phyloP scores from a whole-genome alignment of 805 yeast genomes.

The Hanseniaspora vineae region DNA sequence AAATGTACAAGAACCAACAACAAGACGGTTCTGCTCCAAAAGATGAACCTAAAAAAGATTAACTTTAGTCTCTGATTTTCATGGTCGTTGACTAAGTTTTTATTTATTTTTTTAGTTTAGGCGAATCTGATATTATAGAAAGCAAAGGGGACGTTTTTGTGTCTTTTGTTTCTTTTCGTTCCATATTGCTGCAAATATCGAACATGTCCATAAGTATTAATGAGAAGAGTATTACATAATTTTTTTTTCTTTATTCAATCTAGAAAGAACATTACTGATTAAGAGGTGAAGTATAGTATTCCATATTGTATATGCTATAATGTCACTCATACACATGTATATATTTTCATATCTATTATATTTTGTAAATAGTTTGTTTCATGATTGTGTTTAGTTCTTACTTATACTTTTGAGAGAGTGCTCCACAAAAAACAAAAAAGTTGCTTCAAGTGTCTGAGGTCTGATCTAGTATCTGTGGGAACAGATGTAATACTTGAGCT shows the following conservation, averaged over 20 bases:
- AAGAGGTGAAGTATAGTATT: no score
- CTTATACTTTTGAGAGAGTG: neutral
- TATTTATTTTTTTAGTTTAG: neutral
- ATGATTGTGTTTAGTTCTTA: neutral
- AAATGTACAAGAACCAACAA: constrained; percentile 33
- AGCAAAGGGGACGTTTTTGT: no score
- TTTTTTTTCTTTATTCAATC: neutral
- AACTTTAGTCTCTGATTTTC: neutral
- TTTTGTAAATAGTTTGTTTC: neutral
- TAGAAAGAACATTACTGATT: no score
- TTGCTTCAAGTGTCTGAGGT: no score
- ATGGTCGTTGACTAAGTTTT: neutral
- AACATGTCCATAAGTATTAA: no score
- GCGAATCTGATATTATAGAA: no score
- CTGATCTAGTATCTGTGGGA: no score
- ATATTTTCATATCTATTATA: neutral
- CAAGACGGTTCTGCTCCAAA: neutral
- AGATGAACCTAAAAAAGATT: neutral
- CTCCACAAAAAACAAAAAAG: no score
- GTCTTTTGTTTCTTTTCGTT: no score
- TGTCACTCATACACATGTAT: neutral
- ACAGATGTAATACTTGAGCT: no score
- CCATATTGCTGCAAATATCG: no score
- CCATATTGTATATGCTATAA: neutral
- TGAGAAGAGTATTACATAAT: neutral